phyloP scores from a whole-genome alignment of 208 protist genomes.

The Acanthamoeba healyi region DNA sequence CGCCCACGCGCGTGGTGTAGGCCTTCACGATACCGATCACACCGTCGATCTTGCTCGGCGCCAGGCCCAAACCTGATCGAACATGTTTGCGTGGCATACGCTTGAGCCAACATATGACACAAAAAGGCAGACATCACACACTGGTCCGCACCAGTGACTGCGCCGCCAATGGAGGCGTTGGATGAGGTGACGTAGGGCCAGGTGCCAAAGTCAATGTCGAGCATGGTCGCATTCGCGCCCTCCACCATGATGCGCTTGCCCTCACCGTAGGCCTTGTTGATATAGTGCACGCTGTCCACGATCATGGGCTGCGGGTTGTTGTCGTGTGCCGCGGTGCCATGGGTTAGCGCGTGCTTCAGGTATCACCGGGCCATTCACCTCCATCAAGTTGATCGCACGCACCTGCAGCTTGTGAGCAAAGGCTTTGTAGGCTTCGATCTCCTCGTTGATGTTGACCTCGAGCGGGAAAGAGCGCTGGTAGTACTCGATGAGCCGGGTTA shows the following conservation, averaged over 20 bases:
- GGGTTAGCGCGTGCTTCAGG: no score
- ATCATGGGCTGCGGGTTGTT: conserved; percentile 77
- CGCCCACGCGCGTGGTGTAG: conserved; percentile 91
- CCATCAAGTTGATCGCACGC: conserved; percentile 56
- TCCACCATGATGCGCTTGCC: conserved; percentile 77
- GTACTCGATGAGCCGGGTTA: conserved; percentile 55
- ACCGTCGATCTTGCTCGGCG: conserved; percentile 84
- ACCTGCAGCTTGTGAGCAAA: conserved; percentile 77
- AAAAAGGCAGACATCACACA: no score
- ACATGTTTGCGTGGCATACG: no score
- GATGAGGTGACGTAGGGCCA: conserved; percentile 93
- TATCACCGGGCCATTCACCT: no score
- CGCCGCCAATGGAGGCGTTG: conserved; percentile 82
- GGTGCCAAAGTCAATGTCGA: conserved; percentile 92
- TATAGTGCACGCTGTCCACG: conserved; percentile 84
- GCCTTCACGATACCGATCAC: conserved; percentile 91
- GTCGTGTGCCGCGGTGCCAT: no score
- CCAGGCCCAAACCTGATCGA: conserved; percentile 89
- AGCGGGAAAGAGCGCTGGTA: conserved; percentile 31
- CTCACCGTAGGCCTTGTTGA: conserved; percentile 80
- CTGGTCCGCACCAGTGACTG: no score
- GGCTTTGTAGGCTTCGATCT: conserved; percentile 84
- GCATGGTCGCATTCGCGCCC: conserved; percentile 90
- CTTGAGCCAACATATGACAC: no score
- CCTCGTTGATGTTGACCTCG: conserved; percentile 82